phyloP scores from a whole-genome alignment of 768 basidiomycete species.

The Pleurotus sapidus region DNA sequence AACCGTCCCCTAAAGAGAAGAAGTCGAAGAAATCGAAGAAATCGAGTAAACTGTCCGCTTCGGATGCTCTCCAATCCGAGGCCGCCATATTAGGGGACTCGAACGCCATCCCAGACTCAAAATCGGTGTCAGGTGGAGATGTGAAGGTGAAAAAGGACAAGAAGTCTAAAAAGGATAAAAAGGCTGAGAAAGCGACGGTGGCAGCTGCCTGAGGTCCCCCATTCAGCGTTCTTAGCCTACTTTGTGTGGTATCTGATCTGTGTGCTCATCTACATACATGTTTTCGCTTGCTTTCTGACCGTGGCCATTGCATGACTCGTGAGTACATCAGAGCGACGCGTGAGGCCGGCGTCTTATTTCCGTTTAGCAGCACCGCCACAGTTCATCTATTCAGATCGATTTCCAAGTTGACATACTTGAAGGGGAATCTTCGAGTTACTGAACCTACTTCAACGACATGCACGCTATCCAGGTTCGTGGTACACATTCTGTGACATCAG shows the following conservation, averaged over 20 bases:
- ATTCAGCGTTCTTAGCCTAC: background rate
- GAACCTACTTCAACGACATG: slow-evolving; percentile 10
- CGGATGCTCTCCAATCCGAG: slow-evolving; percentile 11
- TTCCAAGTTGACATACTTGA: background rate
- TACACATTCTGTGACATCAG: background rate
- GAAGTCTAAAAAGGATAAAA: slow-evolving; percentile 15
- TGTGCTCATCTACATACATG: slow-evolving; percentile 6
- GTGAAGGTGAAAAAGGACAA: slow-evolving; percentile 21
- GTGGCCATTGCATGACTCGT: background rate
- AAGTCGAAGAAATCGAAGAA: slow-evolving; percentile 13
- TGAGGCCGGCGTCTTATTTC: slow-evolving; percentile 1
- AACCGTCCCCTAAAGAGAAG: slow-evolving; percentile 9
- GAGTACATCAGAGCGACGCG: background rate
- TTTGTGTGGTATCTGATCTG: background rate
- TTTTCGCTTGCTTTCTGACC: background rate
- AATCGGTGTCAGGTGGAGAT: slow-evolving; percentile 20
- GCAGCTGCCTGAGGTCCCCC: slow-evolving; percentile 3
- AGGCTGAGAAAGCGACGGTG: slow-evolving; percentile 9
- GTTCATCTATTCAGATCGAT: slow-evolving; percentile 7
- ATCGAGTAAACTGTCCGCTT: slow-evolving; percentile 13
- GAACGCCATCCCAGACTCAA: slow-evolving; percentile 9
- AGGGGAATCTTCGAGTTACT: background rate
- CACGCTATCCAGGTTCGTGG: slow-evolving; percentile 19
- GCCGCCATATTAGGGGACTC: slow-evolving; percentile 18
- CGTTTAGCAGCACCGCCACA: slow-evolving; percentile 6